Evolutionary conservation across 345 rosid species (phyloP), one percentile per base, ranked within the genome.

Genomic region (Nasturtium officinale): DNA sequence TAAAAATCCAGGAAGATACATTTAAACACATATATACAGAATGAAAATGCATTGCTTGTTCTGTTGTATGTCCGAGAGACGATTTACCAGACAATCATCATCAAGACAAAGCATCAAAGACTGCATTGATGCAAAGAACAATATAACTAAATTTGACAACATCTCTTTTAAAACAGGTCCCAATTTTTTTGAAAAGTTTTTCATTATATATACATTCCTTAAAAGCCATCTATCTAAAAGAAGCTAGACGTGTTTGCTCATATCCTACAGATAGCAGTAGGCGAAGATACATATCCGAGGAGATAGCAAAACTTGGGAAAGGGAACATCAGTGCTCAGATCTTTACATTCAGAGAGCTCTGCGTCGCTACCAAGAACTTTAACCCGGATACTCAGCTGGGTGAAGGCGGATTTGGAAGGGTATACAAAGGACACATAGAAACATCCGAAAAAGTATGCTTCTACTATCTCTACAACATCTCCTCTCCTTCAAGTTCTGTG

Each of bases 381-480:
- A 71, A 80, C 71, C 88, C 82, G 1, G 87, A 85, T 0, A 79
- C 83, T 79, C 83, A 85, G 55, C 82, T 94, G 2, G 98, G 98
- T 5, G 97, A 94, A 86, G 98, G 98, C 2, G 98, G 98, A 17
- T 94, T 91, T 46, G 98, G 98, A 30, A 94, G 91, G 85, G 97
- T 91, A 16, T 94, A 91, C 78, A 88, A 82, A 78, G 98, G 93
- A 4, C 56, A 68, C 1, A 52, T 89, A 26, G 89, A 85, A 58
- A 66, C 65, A 61, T 70, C 63, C 26, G 77, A 86, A 46, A 75
- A 83, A 61, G 96, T 89, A 59, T 33, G 15, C 63, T 28, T 12
- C 0, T 26, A 10, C 40, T 47, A 47, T 12, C 4, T 40, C 45
- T 40, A 26, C n/a, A 17, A 37, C 35, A 16, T 25, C 11, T 38